Percentiles rank a stretch among this genome's conserved stretches.
These are phyloP conservation scores for Russula olivacea DNA, from an alignment of 768 basidiomycete species.

Conservation along the genomic window DNA sequence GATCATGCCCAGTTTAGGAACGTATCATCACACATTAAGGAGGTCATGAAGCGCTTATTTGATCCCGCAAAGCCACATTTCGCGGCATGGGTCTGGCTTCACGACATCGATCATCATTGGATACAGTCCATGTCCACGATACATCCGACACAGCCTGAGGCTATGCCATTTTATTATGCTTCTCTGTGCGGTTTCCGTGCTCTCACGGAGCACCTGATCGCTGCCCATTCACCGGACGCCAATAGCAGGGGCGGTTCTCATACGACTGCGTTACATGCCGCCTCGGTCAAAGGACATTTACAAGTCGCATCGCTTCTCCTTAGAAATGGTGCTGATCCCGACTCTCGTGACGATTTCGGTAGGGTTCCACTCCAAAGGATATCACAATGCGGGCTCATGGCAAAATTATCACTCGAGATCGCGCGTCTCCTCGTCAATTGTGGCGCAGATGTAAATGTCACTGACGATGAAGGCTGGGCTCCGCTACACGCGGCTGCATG, in stretches of 20 bases:
- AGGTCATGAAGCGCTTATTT: not conserved
- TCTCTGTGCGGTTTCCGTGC: conserved; percentile 1
- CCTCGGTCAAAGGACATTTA: not conserved
- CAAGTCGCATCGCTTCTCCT: not conserved
- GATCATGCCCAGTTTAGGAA: not conserved
- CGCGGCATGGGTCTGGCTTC: not conserved
- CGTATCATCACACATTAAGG: not conserved
- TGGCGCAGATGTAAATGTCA: not conserved
- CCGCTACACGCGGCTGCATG: not conserved
- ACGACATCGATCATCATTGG: not conserved
- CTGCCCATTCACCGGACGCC: not conserved
- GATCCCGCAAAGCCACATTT: not conserved
- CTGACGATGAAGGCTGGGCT: not conserved
- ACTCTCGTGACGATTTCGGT: not conserved
- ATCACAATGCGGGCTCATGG: not conserved
- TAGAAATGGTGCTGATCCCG: not conserved
- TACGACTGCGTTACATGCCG: not conserved
- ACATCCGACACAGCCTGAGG: not conserved
- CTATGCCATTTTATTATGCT: not conserved
- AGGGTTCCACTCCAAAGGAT: not conserved
- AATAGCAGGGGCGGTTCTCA: not conserved
- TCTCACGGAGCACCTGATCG: not conserved
- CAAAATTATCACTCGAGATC: not conserved
- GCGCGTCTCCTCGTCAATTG: not conserved
- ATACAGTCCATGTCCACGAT: not conserved